Evolutionary conservation across 2,329 filamentous ascomycete genomes (phyloP), one percentile per base, ranked within the genome.

Genomic region (Xylariaceae sp.): DNA sequence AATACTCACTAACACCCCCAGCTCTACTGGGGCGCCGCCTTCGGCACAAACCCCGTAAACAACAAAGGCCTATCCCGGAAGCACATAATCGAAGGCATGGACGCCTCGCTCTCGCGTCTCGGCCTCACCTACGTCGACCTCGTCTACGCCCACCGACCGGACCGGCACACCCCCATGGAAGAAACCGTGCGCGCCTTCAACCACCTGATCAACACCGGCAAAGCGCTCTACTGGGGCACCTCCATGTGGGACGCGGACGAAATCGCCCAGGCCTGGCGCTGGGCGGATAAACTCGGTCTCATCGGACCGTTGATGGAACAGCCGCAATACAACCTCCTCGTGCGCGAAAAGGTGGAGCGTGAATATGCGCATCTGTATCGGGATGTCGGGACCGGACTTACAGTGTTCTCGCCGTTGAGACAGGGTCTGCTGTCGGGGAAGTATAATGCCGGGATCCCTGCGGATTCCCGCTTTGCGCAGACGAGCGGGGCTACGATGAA

Each of bases 161-260:
- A 90, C 70, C 79, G 83, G 7, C 76, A 82, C 51, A 88, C 86
- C 0, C 87, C 86, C 2, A 88, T 89, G 75, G 85, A 88, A 71
- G 87, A 89, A 75, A 84, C 81, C 1, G 86, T 89, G 44, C 82
- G 86, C 56, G 85, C 82, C 56, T 89, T 90, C 76, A 88, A 88
- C 76, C 79, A 88, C 72, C 74, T 89, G 56, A 88, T 90, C 70
- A 77, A 85, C 71, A 79, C 78, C 0, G 87, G 87, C 64, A 85
- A 88, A 74, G 83, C 84, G 2, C 82, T 89, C 64, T 88, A 88
- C 76, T 88, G 85, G 85, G 86, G 85, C 48, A 88, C 85, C 0
- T 87, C 83, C 0, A 84, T 88, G 71, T 88, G 86, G 85, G 80
- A 78, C 61, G 83, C 86, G 49, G 80, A 82, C 60, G 85, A 88